Evolutionary conservation across 2,329 filamentous ascomycete genomes (phyloP).

Genomic region (Orbilia ellipsospora): DNA sequence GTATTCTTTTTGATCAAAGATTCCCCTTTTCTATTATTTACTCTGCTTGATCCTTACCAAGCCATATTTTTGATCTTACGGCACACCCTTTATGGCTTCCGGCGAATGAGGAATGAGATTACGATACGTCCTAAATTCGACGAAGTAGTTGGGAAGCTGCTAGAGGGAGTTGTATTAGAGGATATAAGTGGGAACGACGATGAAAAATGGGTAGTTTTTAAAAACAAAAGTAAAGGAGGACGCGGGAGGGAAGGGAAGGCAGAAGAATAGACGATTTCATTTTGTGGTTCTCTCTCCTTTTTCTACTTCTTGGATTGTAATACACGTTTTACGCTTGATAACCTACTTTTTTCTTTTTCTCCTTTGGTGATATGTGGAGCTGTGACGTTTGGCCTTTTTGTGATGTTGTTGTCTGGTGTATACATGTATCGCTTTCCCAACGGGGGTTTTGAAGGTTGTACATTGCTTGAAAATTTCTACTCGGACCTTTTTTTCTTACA

Average conservation of each 20-base stretch:
- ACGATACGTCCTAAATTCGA: too few species aligned
- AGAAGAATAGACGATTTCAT: slow-evolving; percentile 5
- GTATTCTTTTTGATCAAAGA: not conserved
- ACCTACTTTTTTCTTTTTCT: not conserved
- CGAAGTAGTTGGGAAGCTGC: not conserved
- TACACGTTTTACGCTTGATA: slow-evolving; percentile 7
- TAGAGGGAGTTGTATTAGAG: not conserved
- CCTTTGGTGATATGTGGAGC: not conserved
- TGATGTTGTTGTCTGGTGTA: too few species aligned
- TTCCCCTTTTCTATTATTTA: not conserved
- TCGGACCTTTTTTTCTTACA: not conserved
- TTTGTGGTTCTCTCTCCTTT: not conserved
- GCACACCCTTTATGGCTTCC: not conserved
- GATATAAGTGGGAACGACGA: not conserved
- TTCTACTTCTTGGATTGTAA: slow-evolving; percentile 1
- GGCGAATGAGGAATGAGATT: not conserved
- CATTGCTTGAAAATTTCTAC: too few species aligned
- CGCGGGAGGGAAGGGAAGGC: not conserved
- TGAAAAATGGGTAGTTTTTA: not conserved
- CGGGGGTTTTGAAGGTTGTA: too few species aligned
- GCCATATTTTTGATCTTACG: too few species aligned
- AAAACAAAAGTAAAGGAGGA: not conserved
- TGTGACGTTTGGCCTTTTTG: too few species aligned
- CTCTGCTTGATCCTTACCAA: too few species aligned
- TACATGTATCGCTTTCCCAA: too few species aligned